A percentile compares a stretch with the other conserved stretches of the same genome.
Conservation (phyloP, 768 basidiomycete genomes). For the Pleurotus tuber-regium region DNA sequence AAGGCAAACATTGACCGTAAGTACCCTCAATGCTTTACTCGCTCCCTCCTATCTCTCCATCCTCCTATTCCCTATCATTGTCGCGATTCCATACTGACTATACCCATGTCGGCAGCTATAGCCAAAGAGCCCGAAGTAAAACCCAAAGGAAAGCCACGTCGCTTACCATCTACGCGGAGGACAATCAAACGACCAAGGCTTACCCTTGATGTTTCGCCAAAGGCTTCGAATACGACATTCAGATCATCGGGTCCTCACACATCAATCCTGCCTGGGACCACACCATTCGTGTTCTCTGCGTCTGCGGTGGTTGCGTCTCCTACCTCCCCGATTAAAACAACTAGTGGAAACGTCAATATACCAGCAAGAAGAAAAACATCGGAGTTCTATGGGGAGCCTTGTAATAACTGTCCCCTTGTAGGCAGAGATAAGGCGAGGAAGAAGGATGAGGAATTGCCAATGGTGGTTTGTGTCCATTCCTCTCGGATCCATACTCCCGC, state of each 20-base stretch:
- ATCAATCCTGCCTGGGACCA: neutral
- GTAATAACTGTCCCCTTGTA: neutral
- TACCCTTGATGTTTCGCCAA: neutral
- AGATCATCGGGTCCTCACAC: neutral
- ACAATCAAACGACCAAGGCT: neutral
- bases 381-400: neutral
- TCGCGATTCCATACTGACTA: neutral
- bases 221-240: neutral
- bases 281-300: neutral
- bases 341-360: neutral
- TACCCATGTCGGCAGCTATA: neutral
- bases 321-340: neutral
- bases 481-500: too few relatives aligned
- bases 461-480: neutral
- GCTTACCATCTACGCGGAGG: neutral
- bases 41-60: too few relatives aligned
- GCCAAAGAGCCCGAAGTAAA: neutral
- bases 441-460: neutral
- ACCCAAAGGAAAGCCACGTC: neutral
- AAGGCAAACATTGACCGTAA: neutral
- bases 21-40: neutral
- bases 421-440: neutral
- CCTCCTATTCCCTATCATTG: too few relatives aligned
- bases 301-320: neutral
- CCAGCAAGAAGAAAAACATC: neutral